A percentile compares a stretch with the other conserved stretches of the same genome.
phyloP scores from a whole-genome alignment of 1,139 yeast genomes.

The Blastobotrys arbuscula region DNA sequence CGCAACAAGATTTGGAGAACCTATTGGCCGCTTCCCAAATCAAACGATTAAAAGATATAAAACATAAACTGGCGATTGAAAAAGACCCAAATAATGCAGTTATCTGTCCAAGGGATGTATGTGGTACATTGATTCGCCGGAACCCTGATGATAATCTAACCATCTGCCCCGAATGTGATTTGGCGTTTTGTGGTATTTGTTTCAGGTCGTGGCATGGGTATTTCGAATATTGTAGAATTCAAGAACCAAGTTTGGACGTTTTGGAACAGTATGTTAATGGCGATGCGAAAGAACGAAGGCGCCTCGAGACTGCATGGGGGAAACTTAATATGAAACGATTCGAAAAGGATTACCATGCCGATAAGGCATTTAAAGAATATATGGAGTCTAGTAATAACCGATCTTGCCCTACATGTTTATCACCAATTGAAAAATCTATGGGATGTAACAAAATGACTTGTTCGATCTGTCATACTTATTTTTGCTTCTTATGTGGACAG shows the following conservation, averaged over 20 bases:
- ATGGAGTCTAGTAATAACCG: slow-evolving; percentile 40
- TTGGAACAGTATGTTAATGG: slow-evolving; percentile 40
- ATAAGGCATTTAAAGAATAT: slow-evolving; percentile 44
- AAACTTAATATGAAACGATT: slow-evolving; percentile 41
- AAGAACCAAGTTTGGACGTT: slow-evolving; percentile 41
- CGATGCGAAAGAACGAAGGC: slow-evolving; percentile 32
- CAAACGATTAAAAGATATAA: slow-evolving; percentile 39
- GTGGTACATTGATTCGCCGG: slow-evolving; percentile 43
- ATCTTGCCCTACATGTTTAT: slow-evolving; percentile 53
- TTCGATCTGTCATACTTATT: slow-evolving; percentile 43
- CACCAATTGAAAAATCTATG: slow-evolving; percentile 52
- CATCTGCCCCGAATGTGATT: slow-evolving; percentile 47
- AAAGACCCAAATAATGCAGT: slow-evolving; percentile 49
- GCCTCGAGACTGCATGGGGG: slow-evolving; percentile 50
- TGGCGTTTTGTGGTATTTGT: slow-evolving; percentile 59
- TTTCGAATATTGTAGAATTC: slow-evolving; percentile 42
- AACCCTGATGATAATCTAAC: slow-evolving; percentile 49
- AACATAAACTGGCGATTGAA: slow-evolving; percentile 41
- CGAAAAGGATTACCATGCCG: slow-evolving; percentile 45
- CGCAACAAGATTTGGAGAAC: slow-evolving; percentile 28
- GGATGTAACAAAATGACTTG: slow-evolving; percentile 71
- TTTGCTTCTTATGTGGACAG: slow-evolving; percentile 55
- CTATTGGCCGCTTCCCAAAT: slow-evolving; percentile 33
- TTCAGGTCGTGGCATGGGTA: slow-evolving; percentile 64
- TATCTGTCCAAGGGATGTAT: slow-evolving; percentile 50